Base-by-base conservation (phyloP, 257 asterid genomes). In the Lycium barbarum region DNA sequence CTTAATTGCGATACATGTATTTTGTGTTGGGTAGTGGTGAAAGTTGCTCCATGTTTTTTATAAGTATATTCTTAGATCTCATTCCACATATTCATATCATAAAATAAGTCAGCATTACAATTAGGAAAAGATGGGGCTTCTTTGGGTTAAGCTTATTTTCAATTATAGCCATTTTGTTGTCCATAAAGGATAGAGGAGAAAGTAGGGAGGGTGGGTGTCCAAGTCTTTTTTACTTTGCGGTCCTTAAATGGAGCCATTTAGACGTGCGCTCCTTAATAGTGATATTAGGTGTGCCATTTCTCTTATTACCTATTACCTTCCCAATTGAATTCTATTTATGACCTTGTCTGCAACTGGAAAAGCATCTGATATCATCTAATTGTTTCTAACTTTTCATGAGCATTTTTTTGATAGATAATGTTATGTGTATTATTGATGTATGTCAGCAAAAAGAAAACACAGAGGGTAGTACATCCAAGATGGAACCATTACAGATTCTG, bases 81-180 rank as follows among this genome's bases (percentile, higher is more conserved):
- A 26, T 53, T 53, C 65, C 65, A 54, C 47, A 78, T 26, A 51
- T 76, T 78, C 20, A 6, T 54, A 65, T 78, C 49, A 53, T 53
- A 78, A 53, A 78, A 33, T 76, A 78, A 78, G 49, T 78, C 65
- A 7, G 62, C 82, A 51, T 53, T 78, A 53, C 49, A 26, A 53
- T 17, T 78, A 78, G 82, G 82, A 53, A 51, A 76, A 26, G 82
- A 49, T 35, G 62, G 81, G 82, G 63, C 82, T 53, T 78, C 40
- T 14, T 51, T 78, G 82, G n/a, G 40, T 78, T 78, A 53, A 40
- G 65, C 65, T 78, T 78, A 78, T 78, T 78, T 70, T 53, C 49
- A 78, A 9, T 26, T 53, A 51, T 78, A 53, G 47, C 15, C 49
- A 78, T 78, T 26, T 14, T 78, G 15, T 26, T 53, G 82, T 33